Percentiles rank a stretch among this genome's conserved stretches.
Evolutionary conservation across 2,329 filamentous ascomycete species (phyloP).

Genomic region (Cercospora brassicicola): DNA sequence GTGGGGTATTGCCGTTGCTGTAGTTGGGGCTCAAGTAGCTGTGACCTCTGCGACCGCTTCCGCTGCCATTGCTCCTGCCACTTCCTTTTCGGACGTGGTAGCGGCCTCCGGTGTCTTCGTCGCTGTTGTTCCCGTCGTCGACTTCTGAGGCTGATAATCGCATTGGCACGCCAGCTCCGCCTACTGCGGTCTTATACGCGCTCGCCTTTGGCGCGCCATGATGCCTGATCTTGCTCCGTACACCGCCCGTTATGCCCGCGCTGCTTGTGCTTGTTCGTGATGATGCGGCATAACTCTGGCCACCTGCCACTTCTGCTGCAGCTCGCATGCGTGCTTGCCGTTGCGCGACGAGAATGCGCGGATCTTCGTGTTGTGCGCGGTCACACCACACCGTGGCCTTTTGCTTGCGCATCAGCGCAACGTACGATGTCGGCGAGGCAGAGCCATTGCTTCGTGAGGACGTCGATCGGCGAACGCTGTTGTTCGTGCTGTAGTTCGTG

Average conservation of each 20-base stretch:
- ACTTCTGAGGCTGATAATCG: constrained; percentile 94
- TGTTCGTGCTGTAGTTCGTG: constrained; percentile 29
- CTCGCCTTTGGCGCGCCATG: constrained; percentile 77
- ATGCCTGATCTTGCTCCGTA: constrained; percentile 83
- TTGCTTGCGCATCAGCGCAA: constrained; percentile 92
- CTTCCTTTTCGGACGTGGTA: constrained; percentile 72
- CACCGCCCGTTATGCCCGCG: constrained; percentile 49
- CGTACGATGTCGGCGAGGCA: constrained; percentile 71
- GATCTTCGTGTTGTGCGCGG: constrained; percentile 87
- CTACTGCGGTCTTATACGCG: constrained; percentile 72
- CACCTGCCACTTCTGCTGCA: constrained; percentile 75
- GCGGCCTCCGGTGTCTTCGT: constrained; percentile 60
- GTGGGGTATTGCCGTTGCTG: constrained; percentile 56
- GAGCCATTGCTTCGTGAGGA: constrained; percentile 69
- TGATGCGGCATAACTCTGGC: constrained; percentile 42
- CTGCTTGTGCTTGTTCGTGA: constrained; percentile 37
- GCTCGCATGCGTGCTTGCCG: constrained; percentile 84
- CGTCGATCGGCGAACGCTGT: constrained; percentile 66
- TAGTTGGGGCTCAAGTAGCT: constrained; percentile 41
- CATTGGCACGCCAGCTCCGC: constrained; percentile 81
- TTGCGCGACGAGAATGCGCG: constrained; percentile 77
- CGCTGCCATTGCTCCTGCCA: constrained; percentile 64
- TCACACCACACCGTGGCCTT: constrained; percentile 99
- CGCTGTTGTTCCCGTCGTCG: constrained; percentile 75
- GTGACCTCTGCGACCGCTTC: constrained; percentile 44